Evolutionary conservation across 129 eudicot species (phyloP).

Genomic region (Daucus carota): DH1_v3.0 NC_030385.2:4273001-4273500

Average conservation of each 20-base stretch:
- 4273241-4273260: neutral
- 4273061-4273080: neutral
- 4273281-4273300: neutral
- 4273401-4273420: neutral
- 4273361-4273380: neutral
- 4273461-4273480: neutral
- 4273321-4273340: neutral
- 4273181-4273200: neutral
- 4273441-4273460: neutral
- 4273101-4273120: neutral
- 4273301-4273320: neutral
- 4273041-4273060: neutral
- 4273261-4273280: neutral
- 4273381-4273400: neutral
- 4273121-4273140: neutral
- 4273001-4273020: no score
- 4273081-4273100: neutral
- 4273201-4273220: neutral
- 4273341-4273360: neutral
- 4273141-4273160: neutral
- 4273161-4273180: neutral
- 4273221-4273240: neutral
- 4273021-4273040: neutral
- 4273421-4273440: neutral
- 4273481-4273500: neutral